Evolutionary conservation across 2,329 filamentous ascomycete genomes (phyloP), one percentile per base, ranked within the genome.

Genomic region (Trichoderma atrobrunneum): DNA sequence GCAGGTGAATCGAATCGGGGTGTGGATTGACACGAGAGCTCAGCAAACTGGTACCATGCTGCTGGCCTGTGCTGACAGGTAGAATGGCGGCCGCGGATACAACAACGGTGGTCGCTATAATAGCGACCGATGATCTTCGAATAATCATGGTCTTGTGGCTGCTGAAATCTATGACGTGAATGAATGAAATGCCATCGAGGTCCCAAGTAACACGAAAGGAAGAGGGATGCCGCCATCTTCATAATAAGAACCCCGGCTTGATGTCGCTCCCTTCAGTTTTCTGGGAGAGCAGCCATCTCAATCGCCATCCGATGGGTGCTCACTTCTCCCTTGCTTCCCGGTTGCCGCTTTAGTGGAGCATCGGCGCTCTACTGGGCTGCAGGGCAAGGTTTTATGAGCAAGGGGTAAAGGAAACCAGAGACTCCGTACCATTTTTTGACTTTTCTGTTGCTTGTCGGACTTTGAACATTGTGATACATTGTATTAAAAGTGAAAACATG

Each of bases 231-330:
- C 5, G 11, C 54, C 18, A 48, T 48, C 18, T n/a, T 48, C 65
- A 68, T 68, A 68, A 68, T 36, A 48, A 68, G 36, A 26, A 12
- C 32, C n/a, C 48, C 24, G 4, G 51, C 16, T 32, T 12, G n/a
- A 60, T 7, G 28, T 26, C 26, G 11, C 32, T 48, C 65, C 65
- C 65, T 59, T 32, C 34, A 16, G 12, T 60, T 32, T 26, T 26
- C 12, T 48, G 26, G 57, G 34, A 60, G 14, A 34, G n/a, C 63
- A 56, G 18, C 48, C 34, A 32, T 48, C 36, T 48, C 30, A n/a
- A 68, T 68, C 36, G 18, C 34, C 65, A 12, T 60, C n/a, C 26
- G 51, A 59, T 68, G 54, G 63, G 34, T 60, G 56, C 36, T 68
- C 51, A 30, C 10, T 21, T 24, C 34, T 24, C 64, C 65, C 65